Evolutionary conservation across 2,329 filamentous ascomycete genomes (phyloP), one percentile per base, ranked within the genome.

Genomic region (Hypoxylon sp.): DNA sequence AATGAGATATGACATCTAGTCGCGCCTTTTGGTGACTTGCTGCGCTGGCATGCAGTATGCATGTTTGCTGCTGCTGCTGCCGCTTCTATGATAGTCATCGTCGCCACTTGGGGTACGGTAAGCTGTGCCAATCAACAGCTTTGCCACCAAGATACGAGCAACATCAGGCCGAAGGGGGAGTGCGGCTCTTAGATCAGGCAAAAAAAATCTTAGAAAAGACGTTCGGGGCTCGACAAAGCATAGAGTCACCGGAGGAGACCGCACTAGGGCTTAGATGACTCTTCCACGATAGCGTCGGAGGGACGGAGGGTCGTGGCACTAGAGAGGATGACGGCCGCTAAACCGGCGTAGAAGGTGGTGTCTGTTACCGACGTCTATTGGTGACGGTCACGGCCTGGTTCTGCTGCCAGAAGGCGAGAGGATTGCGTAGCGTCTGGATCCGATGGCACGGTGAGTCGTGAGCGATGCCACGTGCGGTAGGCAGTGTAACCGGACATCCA

Each of bases 401-500:
- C 31, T 9, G 10, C 18, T 17, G 31, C 31, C 31, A 33, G 17
- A 33, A 15, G 13, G 11, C n/a, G 17, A 20, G 10, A 37, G 21
- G 29, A 11, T 37, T 15, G 31, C 31, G 43, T 11, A 21, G 38
- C 38, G 42, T 46, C 35, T 27, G 48, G 46, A 13, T 45, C 40
- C 45, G 31, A 29, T 43, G 15, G 40, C n/a, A 41, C 35, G 42
- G 43, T 47, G 35, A 17, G 35, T 33, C 41, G 43, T 50, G 24
- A 33, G 17, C 27, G 40, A 54, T 54, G 26, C 50, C 51, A 61
- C 57, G 58, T 60, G 58, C 43, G 51, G 29, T 24, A 56, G 33
- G 58, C 20, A 23, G 54, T 61, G 58, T 50, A 55, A 63, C 57
- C 54, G 50, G 58, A 56, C 20, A 6, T 18, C 31, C 31, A 42